Evolutionary conservation across 768 basidiomycete species (phyloP).

Genomic region (Neoboletus subvelutipes): DNA sequence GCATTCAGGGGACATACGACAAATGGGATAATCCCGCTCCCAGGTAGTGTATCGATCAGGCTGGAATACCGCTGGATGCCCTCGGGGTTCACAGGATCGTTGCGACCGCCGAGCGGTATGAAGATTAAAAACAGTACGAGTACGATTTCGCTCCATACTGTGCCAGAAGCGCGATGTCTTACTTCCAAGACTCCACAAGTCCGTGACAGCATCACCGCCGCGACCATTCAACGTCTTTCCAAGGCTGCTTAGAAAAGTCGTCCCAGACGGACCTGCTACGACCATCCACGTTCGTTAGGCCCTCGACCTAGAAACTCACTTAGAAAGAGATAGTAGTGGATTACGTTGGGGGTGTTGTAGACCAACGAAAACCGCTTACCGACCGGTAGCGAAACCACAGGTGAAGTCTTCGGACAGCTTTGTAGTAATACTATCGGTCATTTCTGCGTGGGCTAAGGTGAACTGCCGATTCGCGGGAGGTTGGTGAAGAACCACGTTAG

Average conservation of each 20-base stretch:
- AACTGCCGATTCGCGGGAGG: background rate
- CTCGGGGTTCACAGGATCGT: conserved; percentile 68
- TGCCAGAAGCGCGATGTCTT: conserved; percentile 62
- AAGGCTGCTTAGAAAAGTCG: too few species aligned
- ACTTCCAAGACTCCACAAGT: conserved; percentile 74
- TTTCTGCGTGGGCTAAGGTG: background rate
- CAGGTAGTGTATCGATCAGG: conserved; percentile 66
- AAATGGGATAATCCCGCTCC: conserved; percentile 64
- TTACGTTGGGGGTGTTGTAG: background rate
- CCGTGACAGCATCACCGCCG: conserved; percentile 68
- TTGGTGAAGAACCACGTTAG: background rate
- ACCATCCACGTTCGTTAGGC: conserved; percentile 56
- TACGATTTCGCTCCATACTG: conserved; percentile 69
- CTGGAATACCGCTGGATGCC: conserved; percentile 71
- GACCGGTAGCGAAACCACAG: conserved; percentile 73
- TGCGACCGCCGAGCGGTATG: conserved; percentile 65
- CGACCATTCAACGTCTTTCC: conserved; percentile 68
- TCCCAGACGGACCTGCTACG: conserved; percentile 70
- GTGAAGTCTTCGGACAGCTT: conserved; percentile 61
- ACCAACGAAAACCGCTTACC: conserved; percentile 40
- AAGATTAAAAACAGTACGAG: background rate
- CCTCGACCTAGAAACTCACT: conserved; percentile 78
- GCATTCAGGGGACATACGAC: conserved; percentile 43
- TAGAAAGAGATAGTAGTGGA: background rate
- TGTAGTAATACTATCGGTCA: conserved; percentile 32